Conservation (phyloP, 2,329 filamentous ascomycete species). For the Helotiales sp. region DNA sequence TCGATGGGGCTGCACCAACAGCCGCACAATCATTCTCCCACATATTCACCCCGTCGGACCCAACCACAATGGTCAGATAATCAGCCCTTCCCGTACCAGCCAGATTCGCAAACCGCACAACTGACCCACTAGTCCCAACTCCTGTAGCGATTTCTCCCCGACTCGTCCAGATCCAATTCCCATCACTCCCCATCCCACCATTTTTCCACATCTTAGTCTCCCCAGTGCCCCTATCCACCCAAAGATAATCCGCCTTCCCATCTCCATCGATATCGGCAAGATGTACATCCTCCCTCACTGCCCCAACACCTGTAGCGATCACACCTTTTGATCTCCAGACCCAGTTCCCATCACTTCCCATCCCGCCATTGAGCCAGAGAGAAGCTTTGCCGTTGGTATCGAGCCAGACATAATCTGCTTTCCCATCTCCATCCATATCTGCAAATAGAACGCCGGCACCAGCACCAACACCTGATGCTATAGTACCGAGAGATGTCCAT, state of each 20-base stretch:
- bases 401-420: constrained; percentile 5
- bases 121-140: neutral
- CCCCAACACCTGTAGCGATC: constrained; percentile 13
- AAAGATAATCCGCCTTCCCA: constrained; percentile 9
- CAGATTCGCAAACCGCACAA: constrained; percentile 12
- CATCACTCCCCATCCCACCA: neutral
- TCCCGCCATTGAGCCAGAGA: neutral
- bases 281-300: constrained; percentile 1
- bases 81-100: constrained; percentile 1
- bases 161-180: constrained; percentile 1
- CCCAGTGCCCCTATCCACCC: neutral
- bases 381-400: constrained; percentile 16
- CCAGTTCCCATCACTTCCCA: neutral
- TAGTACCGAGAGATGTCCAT: constrained; percentile 5
- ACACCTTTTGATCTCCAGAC: constrained; percentile 7
- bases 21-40: neutral
- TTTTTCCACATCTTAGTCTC: neutral
- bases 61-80: neutral
- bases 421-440: constrained; percentile 12
- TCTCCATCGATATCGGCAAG: constrained; percentile 12
- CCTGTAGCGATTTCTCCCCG: constrained; percentile 10
- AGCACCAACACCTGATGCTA: constrained; percentile 12
- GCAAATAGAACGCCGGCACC: constrained; percentile 7
- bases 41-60: neutral
- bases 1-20: too few relatives aligned